Conservation (phyloP, 2,329 filamentous ascomycete genomes). For the Pleomassaria siparia region DNA sequence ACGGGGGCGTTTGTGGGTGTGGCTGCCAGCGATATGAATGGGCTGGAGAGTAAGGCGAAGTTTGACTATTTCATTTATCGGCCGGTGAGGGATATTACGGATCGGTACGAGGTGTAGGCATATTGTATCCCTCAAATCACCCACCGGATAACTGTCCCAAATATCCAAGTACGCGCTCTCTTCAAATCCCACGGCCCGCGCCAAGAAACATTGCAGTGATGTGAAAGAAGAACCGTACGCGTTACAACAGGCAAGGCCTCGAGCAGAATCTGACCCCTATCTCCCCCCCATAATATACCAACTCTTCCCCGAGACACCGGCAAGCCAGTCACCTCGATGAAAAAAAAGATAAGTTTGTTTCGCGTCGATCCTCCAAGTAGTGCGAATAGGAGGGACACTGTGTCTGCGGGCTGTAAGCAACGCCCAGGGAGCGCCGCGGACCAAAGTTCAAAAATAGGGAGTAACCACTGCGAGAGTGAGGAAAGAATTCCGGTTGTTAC, state of each 20-base stretch:
- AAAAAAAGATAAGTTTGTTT: no score
- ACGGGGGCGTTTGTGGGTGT: conserved; percentile 55
- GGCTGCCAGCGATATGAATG: conserved; percentile 37
- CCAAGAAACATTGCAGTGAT: no score
- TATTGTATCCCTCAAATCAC: no score
- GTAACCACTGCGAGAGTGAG: background rate
- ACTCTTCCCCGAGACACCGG: background rate
- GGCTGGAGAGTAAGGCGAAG: conserved; percentile 24
- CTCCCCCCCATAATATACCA: background rate
- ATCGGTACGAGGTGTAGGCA: conserved; percentile 33
- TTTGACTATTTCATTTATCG: conserved; percentile 39
- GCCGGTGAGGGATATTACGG: conserved; percentile 31
- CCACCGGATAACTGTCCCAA: no score
- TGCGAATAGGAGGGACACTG: background rate
- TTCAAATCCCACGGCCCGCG: no score
- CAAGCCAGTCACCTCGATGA: background rate
- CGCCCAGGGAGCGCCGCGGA: background rate
- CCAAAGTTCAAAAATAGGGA: background rate
- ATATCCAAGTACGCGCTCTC: no score
- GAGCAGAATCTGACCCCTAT: no score
- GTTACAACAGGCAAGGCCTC: no score
- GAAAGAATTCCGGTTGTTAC: background rate
- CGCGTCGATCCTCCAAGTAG: background rate
- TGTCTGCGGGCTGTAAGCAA: background rate
- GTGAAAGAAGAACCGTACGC: no score